Base-by-base conservation (phyloP, 768 basidiomycete species). In the Hericium rajendrae region DNA sequence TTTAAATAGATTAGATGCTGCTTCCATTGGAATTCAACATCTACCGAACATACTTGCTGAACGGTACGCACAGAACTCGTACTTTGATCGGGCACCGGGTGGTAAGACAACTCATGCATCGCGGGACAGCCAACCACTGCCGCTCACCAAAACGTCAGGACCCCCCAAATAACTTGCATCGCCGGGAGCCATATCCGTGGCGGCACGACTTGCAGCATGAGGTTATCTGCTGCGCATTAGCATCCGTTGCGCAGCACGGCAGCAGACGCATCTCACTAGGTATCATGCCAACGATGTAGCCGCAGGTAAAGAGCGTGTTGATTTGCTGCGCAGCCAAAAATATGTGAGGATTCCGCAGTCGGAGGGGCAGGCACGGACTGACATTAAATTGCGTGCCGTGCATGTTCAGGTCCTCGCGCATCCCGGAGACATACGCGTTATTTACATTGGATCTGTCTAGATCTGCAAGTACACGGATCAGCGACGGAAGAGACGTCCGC, bases 381-480 rank as follows among this genome's bases (percentile, higher is more conserved):
- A 80, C 78, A 64, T 88, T 86, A 64, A 81, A 80, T 50, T 88
- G 74, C 41, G 77, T 82, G 40, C 84, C 84, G 46, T 73, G 67
- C 83, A 87, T 84, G 56, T 76, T 62, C 39, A 88, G 73, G 20
- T 85, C 85, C 68, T 88, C 83, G 59, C 77, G 82, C 85, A 90
- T 86, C 6, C 86, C 86, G 4, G 84, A 86, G n/a, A 86, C 83
- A 68, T 86, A 88, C 11, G 86, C 86, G 68, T 88, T 88, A 61
- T 75, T 74, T 28, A 88, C 72, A 68, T 86, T 86, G 37, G 84
- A 83, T 56, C 84, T 72, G 67, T 86, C 84, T 20, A 87, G 73
- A 68, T 86, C 83, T 86, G 60, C 40, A 26, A 4, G 13, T 16
- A 10, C 49, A 51, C 15, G 15, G 24, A 16, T 37, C 6, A 51